Conservation (phyloP, 805 yeast genomes). For the Saccharomycopsis sp. region DNA sequence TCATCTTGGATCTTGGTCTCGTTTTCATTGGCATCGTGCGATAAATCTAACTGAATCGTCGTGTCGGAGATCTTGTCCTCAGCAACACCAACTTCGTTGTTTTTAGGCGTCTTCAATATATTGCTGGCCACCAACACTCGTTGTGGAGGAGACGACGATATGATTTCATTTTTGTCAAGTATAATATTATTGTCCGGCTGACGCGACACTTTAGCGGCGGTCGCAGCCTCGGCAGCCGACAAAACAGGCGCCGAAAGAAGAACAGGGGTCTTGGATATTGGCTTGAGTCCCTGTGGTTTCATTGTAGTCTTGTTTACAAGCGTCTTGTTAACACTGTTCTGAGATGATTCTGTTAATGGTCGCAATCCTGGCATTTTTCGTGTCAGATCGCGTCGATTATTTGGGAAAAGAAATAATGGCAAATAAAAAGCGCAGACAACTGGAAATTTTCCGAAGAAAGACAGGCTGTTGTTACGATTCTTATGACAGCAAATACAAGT, state of each 20-base stretch:
- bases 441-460: too few species aligned
- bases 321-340: slow-evolving; percentile 12
- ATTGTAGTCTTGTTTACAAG: neutral
- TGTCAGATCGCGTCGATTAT: neutral
- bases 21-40: slow-evolving; percentile 4
- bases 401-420: too few species aligned
- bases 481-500: too few species aligned
- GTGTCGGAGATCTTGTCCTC: slow-evolving; percentile 9
- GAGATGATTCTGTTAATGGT: slow-evolving; percentile 15
- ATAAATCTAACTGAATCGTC: slow-evolving; percentile 17
- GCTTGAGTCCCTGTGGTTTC: neutral
- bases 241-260: neutral
- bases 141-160: neutral
- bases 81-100: neutral
- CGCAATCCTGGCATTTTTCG: slow-evolving; percentile 15
- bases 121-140: neutral
- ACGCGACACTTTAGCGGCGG: neutral
- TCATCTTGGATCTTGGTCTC: neutral
- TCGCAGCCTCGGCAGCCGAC: neutral
- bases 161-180: neutral
- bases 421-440: too few species aligned
- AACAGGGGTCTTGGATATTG: neutral
- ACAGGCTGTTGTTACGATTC: neutral
- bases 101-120: neutral
- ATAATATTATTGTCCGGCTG: neutral